Evolutionary conservation across 768 basidiomycete species (phyloP), one percentile per base, ranked within the genome.

Genomic region (Amylocystis lapponica): DNA sequence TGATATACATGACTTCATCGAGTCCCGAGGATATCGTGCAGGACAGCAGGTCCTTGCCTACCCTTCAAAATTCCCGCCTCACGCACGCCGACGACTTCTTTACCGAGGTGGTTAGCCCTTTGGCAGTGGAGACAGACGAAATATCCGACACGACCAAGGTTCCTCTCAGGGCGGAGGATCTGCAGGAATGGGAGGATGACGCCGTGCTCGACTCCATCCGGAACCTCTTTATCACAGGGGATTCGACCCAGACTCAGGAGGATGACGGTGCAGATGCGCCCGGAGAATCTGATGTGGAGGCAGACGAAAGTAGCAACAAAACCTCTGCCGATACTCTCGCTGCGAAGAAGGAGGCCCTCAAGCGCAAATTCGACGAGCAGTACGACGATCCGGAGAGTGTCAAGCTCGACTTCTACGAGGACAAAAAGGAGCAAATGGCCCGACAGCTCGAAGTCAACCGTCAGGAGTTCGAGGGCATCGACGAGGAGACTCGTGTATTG

Each of bases 291-390:
- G 66, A 59, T 10, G 66, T 58, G 19, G 7, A 31, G 17, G 72
- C 63, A 2, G 64, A 60, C 35, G 64, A 59, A 51, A 45, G 61
- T 4, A 46, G 35, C 5, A 36, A 36, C 67, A 57, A 2, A 75
- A 72, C 6, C 11, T 67, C 68, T 23, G 73, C 72, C 21, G 68
- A 69, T 23, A 70, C 75, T 1, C 79, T 97, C 27, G 79, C 85
- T 8, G 74, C 76, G 23, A 97, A 95, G 68, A 97, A 97, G 67
- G 90, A 88, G 53, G 79, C 75, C 2, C 75, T 97, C 46, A 96
- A 96, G 65, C 81, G 83, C 51, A 94, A 95, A 62, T 99, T 99
- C 59, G 90, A 99, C 64, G 89, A 91, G 54, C 86, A 95, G 64
- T 97, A 97, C 63, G 92, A 96, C 60, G 90, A 93, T 51, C 86